Conservation (phyloP, 192 early-diverging fungal genomes). For the Coemansia umbellata region DNA sequence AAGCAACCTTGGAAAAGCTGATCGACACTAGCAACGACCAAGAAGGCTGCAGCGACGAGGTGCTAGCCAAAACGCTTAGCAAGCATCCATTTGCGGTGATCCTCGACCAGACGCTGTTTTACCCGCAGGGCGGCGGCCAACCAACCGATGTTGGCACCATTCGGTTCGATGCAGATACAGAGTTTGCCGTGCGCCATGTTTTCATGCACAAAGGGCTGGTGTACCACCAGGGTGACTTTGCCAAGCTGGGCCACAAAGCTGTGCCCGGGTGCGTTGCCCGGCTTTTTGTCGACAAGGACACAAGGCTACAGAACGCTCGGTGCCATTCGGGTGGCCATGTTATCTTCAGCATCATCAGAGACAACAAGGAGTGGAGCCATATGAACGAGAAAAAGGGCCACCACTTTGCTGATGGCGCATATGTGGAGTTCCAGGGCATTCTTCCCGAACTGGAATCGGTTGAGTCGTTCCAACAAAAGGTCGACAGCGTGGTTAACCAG, state of each 20-base stretch:
- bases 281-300: conserved; percentile 4
- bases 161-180: not conserved
- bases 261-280: not conserved
- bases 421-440: conserved; percentile 24
- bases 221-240: conserved; percentile 13
- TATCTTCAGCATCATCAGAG: conserved; percentile 21
- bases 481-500: conserved; percentile 1
- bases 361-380: not conserved
- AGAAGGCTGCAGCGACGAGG: not conserved
- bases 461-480: conserved; percentile 1
- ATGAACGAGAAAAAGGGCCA: conserved; percentile 27
- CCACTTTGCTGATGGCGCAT: conserved; percentile 26
- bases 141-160: conserved; percentile 20
- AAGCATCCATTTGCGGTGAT: conserved; percentile 8
- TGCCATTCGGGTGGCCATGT: conserved; percentile 31
- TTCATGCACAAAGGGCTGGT: conserved; percentile 5
- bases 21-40: not conserved
- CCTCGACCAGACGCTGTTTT: conserved; percentile 24
- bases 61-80: conserved; percentile 2
- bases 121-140: conserved; percentile 31
- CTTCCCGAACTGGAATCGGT: conserved; percentile 1
- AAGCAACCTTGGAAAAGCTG: conserved; percentile 2
- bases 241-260: not conserved
- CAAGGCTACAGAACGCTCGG: conserved; percentile 16
- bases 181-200: conserved; percentile 11